phyloP scores from a whole-genome alignment of 208 protist species.

The Histomonas meleagridis region DNA sequence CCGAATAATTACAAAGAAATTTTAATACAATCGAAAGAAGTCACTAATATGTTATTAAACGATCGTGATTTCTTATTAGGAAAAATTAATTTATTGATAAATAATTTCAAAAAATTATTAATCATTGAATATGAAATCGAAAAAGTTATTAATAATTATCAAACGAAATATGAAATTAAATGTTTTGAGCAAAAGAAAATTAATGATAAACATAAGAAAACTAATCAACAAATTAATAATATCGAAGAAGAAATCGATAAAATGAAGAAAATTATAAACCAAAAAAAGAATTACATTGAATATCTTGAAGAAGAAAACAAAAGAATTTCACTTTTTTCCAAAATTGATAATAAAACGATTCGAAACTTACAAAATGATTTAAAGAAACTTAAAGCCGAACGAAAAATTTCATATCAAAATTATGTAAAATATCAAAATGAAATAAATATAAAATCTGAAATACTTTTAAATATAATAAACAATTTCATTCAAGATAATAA shows the following conservation, averaged over 20 bases:
- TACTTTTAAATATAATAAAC: too few relatives aligned
- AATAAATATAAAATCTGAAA: too few relatives aligned
- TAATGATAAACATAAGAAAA: neutral
- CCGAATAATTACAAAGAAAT: neutral
- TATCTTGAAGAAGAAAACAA: too few relatives aligned
- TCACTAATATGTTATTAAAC: neutral
- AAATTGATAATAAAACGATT: too few relatives aligned
- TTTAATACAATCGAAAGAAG: neutral
- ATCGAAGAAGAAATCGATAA: neutral
- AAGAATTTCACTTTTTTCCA: too few relatives aligned
- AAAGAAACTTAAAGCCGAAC: too few relatives aligned
- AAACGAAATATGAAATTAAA: neutral
- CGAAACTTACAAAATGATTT: too few relatives aligned
- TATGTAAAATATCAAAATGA: too few relatives aligned
- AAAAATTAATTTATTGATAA: neutral
- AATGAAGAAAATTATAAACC: neutral
- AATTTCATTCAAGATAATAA: too few relatives aligned
- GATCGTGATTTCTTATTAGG: neutral
- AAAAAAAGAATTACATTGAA: neutral
- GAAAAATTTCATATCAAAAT: too few relatives aligned
- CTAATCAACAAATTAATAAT: neutral
- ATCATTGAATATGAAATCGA: neutral
- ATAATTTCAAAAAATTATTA: neutral
- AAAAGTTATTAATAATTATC: neutral
- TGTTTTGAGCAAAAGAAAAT: neutral